Conservation (phyloP, 805 yeast genomes). For the Yarrowia sp. region DNA sequence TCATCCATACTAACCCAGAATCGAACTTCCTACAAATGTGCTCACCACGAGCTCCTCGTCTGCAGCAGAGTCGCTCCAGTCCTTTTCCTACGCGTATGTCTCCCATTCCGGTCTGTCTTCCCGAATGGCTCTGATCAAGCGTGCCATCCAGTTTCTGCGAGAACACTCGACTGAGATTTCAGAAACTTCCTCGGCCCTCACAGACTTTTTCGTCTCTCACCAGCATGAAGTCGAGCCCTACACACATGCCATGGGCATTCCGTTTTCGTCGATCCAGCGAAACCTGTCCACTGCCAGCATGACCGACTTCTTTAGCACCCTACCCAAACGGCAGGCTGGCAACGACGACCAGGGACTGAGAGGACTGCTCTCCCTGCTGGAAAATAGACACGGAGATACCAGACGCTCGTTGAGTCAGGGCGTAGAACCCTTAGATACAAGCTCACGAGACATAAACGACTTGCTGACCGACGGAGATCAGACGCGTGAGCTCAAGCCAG, state of each 20-base stretch:
- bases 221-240: conserved; percentile 23
- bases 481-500: not conserved
- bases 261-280: conserved; percentile 13
- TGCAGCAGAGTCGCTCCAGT: conserved; percentile 55
- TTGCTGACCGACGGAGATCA: not conserved
- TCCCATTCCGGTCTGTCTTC: conserved; percentile 78
- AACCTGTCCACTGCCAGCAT: conserved; percentile 26
- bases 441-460: not conserved
- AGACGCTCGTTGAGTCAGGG: not conserved
- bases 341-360: not conserved
- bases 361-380: conserved; percentile 1
- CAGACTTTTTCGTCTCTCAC: not conserved
- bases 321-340: conserved; percentile 18
- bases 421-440: not conserved
- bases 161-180: conserved; percentile 43
- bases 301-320: conserved; percentile 1
- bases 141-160: conserved; percentile 70
- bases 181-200: conserved; percentile 9
- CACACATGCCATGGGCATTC: conserved; percentile 16
- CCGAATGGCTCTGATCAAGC: conserved; percentile 65
- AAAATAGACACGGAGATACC: conserved; percentile 6
- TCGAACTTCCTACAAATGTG: not conserved
- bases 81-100: conserved; percentile 78
- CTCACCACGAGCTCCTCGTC: not conserved
- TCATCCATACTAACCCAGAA: conserved; percentile 6